phyloP scores from a whole-genome alignment of 805 yeast species.

The Wickerhamiella brachini region DNA sequence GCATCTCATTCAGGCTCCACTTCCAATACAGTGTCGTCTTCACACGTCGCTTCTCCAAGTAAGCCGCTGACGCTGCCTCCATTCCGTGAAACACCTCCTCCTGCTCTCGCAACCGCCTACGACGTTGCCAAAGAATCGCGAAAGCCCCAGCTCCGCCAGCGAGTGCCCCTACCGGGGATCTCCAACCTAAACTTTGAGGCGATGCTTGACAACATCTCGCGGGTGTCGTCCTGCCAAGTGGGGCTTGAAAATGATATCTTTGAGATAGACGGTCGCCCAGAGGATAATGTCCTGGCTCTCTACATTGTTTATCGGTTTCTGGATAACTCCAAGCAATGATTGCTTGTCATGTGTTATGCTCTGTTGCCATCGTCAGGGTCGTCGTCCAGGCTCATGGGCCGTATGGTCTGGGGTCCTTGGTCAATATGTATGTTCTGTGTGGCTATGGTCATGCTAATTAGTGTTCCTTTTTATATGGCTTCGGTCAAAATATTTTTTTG shows the following conservation, averaged over 20 bases:
- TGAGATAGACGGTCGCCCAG: slow-evolving; percentile 40
- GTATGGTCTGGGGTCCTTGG: no score
- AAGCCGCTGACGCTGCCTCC: slow-evolving; percentile 2
- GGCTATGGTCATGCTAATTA: no score
- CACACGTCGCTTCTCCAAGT: background rate
- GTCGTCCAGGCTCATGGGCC: no score
- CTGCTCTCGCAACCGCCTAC: slow-evolving; percentile 13
- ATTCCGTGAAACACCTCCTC: slow-evolving; percentile 2
- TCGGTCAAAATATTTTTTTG: background rate
- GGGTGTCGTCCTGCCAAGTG: slow-evolving; percentile 11
- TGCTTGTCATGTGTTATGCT: background rate
- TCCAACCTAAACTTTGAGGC: background rate
- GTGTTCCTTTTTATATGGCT: background rate
- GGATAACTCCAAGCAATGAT: background rate
- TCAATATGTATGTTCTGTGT: no score
- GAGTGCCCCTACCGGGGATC: slow-evolving; percentile 9
- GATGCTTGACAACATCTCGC: slow-evolving; percentile 10
- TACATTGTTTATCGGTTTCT: slow-evolving; percentile 11
- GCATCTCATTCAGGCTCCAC: background rate
- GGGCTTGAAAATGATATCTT: slow-evolving; percentile 21
- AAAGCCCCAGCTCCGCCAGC: slow-evolving; percentile 11
- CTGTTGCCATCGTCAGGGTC: background rate
- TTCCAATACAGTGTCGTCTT: background rate
- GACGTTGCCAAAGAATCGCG: slow-evolving; percentile 16
- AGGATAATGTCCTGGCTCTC: slow-evolving; percentile 32